Base-by-base conservation (phyloP, 805 yeast genomes). In the Pichia paraexigua region DNA sequence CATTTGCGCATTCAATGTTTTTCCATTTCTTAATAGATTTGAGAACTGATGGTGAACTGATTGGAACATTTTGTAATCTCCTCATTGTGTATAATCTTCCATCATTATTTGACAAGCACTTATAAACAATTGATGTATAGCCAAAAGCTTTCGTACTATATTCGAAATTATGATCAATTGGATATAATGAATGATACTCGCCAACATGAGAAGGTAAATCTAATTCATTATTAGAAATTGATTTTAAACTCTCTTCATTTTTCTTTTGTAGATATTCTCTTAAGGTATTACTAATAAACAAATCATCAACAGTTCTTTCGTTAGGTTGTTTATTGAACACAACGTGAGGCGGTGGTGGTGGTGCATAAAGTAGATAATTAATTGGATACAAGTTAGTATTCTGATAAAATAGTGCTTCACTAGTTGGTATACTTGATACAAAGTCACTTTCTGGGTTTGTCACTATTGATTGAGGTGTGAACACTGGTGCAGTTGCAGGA, bases 281-380 rank as follows among this genome's bases (percentile, higher is more conserved):
- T 46, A 92, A 61, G 46, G 84, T 76, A 58, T 79, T 79, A 11
- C 90, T 80, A 12, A 92, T 77, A 63, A 91, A 91, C 61, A 94
- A 73, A 52, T 76, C 77, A 50, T 79, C 78, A 3, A 83, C 78
- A 32, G 80, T 80, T 43, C 89, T 77, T 67, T 90, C 91, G 63
- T 90, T 82, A 1, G 87, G 80, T 46, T 77, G 75, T 55, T 86
- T 70, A 15, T 83, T 81, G 11, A 78, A 66, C 41, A 75, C 73
- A 46, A 83, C 65, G 61, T 84, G 82, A 10, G 90, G 91, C 3
- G 91, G 88, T 11, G 97, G 92, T 30, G 80, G 77, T 2, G 97
- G 97, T 0, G 97, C 94, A 68, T 92, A 91, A 41, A 89, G 69
- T 67, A 91, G 96, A 64, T 87, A 87, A 61, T 89, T 89, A 43